Evolutionary conservation across 768 basidiomycete species (phyloP).

Genomic region (Piloderma croceum): DNA sequence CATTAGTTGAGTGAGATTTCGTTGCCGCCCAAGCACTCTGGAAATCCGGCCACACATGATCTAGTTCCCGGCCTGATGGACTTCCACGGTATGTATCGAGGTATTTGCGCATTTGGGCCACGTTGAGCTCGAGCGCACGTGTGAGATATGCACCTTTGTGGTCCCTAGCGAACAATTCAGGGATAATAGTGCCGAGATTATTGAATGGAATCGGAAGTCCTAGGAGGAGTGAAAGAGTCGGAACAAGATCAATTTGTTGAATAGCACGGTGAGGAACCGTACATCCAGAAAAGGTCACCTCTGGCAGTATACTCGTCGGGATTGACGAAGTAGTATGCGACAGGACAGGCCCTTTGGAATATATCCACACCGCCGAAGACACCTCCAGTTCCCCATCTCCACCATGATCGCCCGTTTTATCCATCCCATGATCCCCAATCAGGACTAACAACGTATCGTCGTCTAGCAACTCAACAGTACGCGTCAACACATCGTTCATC

Average conservation of each 20-base stretch:
- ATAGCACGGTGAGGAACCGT: constrained; percentile 52
- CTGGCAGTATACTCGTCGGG: constrained; percentile 49
- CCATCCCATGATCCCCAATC: constrained; percentile 98
- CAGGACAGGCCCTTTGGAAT: constrained; percentile 67
- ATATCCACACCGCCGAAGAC: constrained; percentile 84
- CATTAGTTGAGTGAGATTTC: constrained; percentile 16
- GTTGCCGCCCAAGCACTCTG: constrained; percentile 37
- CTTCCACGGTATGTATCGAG: constrained; percentile 71
- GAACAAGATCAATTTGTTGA: constrained; percentile 92
- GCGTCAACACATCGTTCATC: constrained; percentile 75
- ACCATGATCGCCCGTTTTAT: constrained; percentile 89
- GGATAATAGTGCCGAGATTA: constrained; percentile 87
- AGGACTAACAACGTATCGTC: constrained; percentile 89
- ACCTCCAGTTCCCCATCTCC: constrained; percentile 86
- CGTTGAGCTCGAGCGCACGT: constrained; percentile 64
- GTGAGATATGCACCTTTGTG: constrained; percentile 35
- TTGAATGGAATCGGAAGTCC: constrained; percentile 95
- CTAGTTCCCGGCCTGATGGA: constrained; percentile 67
- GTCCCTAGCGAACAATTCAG: constrained; percentile 77
- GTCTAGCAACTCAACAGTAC: constrained; percentile 70
- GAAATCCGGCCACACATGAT: constrained; percentile 54
- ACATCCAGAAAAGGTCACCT: constrained; percentile 56
- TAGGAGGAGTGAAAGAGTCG: constrained; percentile 81
- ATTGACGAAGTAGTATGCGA: constrained; percentile 28
- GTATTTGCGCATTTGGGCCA: constrained; percentile 70